phyloP scores from a whole-genome alignment of 225 moss, liverwort and hornwort genomes.

The Sphagnum tenellum region DNA sequence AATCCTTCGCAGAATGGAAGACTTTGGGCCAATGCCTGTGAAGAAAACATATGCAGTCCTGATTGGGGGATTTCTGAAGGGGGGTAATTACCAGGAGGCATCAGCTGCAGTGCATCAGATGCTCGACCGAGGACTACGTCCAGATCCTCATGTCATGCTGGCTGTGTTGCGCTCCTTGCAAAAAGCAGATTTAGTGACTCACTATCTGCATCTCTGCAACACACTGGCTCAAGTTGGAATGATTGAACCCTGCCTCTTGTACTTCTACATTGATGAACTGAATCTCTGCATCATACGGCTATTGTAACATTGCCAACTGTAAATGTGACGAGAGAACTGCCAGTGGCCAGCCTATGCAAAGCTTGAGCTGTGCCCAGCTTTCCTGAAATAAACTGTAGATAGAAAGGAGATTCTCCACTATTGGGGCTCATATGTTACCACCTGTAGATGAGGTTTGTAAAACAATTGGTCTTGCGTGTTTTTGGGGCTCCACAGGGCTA shows the following conservation, averaged over 20 bases:
- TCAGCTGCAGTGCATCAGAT: slow-evolving; percentile 68
- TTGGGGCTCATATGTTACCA: too few species aligned
- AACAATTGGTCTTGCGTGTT: too few species aligned
- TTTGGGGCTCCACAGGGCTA: too few species aligned
- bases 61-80: slow-evolving; percentile 86
- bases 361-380: too few species aligned
- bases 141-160: slow-evolving; percentile 76
- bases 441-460: too few species aligned
- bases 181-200: slow-evolving; percentile 53
- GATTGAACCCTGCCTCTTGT: slow-evolving; percentile 81
- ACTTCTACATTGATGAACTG: slow-evolving; percentile 79
- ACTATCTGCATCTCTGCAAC: slow-evolving; percentile 77
- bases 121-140: slow-evolving; percentile 55
- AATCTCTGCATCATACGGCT: slow-evolving; percentile 86
- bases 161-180: slow-evolving; percentile 75
- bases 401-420: too few species aligned
- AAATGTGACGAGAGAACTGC: too few species aligned
- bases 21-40: slow-evolving; percentile 41
- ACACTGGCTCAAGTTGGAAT: slow-evolving; percentile 65
- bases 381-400: too few species aligned
- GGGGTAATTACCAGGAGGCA: slow-evolving; percentile 54
- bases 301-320: slow-evolving; percentile 19
- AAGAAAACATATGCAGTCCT: slow-evolving; percentile 82
- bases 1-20: slow-evolving; percentile 72
- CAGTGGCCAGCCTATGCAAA: too few species aligned